A percentile compares a stretch with the other conserved stretches of the same genome.
phyloP scores from a whole-genome alignment of 73 alveolate genomes.

The Paramecium primaurelia region DNA sequence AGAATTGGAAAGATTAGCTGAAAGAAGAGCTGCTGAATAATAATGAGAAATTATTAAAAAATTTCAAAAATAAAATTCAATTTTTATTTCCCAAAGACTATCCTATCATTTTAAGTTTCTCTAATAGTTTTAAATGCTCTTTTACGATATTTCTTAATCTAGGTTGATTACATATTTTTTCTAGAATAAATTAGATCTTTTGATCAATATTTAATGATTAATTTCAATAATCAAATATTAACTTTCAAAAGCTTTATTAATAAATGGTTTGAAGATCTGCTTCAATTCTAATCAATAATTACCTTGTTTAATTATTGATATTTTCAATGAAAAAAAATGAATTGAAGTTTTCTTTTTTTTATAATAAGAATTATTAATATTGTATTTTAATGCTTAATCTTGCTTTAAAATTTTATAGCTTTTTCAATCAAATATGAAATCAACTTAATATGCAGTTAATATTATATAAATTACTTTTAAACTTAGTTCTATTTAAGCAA shows the following conservation, averaged over 20 bases:
- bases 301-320: background rate
- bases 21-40: slow-evolving; percentile 53
- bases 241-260: background rate
- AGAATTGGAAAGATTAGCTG: slow-evolving; percentile 50
- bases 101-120: background rate
- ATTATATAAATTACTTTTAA: too few relatives aligned
- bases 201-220: background rate
- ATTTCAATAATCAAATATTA: too few relatives aligned
- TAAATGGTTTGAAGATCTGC: background rate
- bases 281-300: background rate
- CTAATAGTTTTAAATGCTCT: background rate
- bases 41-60: background rate
- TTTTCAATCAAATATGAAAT: too few relatives aligned
- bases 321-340: too few relatives aligned
- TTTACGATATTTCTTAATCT: background rate
- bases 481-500: too few relatives aligned
- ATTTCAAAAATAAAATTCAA: background rate
- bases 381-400: too few relatives aligned
- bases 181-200: background rate
- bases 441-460: too few relatives aligned
- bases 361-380: too few relatives aligned
- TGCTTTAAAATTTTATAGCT: too few relatives aligned
- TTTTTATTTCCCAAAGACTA: background rate
- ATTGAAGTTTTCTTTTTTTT: too few relatives aligned
- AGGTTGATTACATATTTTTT: background rate